Conservation (phyloP, 169 alveolate genomes). For the Toxoplasma gondii region DNA sequence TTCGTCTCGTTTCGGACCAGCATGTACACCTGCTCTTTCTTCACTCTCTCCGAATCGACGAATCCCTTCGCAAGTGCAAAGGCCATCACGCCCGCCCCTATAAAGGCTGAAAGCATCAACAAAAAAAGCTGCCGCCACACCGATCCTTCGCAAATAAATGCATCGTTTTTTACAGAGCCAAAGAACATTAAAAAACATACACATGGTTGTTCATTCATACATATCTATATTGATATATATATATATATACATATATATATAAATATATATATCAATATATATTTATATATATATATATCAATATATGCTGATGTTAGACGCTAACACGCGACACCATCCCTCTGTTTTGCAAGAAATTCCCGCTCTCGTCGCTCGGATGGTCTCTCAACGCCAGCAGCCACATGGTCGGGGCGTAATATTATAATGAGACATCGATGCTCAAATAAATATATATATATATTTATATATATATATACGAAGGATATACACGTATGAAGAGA, state of each 20-base stretch:
- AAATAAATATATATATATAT: background rate
- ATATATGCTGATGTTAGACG: no score
- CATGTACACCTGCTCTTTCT: slow-evolving; percentile 9
- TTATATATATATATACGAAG: background rate
- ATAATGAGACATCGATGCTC: background rate
- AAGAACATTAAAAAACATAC: background rate
- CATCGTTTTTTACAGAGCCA: no score
- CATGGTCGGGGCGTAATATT: no score
- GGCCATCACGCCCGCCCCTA: slow-evolving; percentile 44
- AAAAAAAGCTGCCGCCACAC: background rate
- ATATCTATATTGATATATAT: no score
- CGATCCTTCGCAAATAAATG: background rate
- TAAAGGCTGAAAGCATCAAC: background rate
- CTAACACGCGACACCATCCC: no score
- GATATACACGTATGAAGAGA: no score
- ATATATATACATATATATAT: no score
- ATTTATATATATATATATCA: no score
- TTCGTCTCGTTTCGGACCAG: slow-evolving; percentile 5
- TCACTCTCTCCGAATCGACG: background rate
- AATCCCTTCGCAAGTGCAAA: slow-evolving; percentile 35
- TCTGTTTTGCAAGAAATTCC: no score
- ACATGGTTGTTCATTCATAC: background rate
- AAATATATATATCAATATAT: no score
- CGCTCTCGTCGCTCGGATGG: no score
- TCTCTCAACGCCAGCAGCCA: no score